Evolutionary conservation across 345 rosid species (phyloP), one percentile per base, ranked within the genome.

Genomic region (Acer negundo): DNA sequence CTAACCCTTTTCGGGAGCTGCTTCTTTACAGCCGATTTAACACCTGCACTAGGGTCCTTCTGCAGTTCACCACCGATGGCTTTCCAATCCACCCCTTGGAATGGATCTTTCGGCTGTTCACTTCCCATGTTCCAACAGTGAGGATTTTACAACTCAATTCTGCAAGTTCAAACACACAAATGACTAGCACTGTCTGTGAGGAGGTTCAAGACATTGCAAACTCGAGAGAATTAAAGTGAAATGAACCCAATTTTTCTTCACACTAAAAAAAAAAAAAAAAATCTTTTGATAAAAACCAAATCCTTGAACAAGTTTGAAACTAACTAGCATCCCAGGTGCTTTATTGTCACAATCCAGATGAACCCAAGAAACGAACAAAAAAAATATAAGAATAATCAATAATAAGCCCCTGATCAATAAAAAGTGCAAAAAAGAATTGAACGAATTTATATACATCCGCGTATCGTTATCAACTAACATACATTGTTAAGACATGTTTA

Each of bases 51-150:
- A 20, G 96, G 91, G 64, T 89, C 86, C 78, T 89, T 93, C 86
- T 90, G 94, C 85, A 82, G 74, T 79, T 91, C 92, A 68, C 82
- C 79, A 7, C 93, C 97, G 67, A 86, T 78, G 6, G 85, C 93
- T 70, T 86, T 91, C 99, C 98, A 92, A 61, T 92, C 98, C 51
- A 91, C 95, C 69, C 95, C 97, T 77, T 89, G 88, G 81, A 95
- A 89, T n/a, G 98, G 97, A 68, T 92, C 97, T 77, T 87, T 92
- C 1, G 88, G 78, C 49, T 76, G 96, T 80, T 84, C 94, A 76
- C 81, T 86, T 40, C 84, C 94, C 97, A 95, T 93, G 42, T 13
- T 42, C 61, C 38, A 63, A 46, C 47, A 15, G 31, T 3, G 38
- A 35, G 38, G 38, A 35, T 35, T 31, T 74, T 26, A 62, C 62